These are phyloP conservation scores for Novymonas esmeraldas DNA, from an alignment of 208 protist genomes.

Conservation along the genomic window DNA sequence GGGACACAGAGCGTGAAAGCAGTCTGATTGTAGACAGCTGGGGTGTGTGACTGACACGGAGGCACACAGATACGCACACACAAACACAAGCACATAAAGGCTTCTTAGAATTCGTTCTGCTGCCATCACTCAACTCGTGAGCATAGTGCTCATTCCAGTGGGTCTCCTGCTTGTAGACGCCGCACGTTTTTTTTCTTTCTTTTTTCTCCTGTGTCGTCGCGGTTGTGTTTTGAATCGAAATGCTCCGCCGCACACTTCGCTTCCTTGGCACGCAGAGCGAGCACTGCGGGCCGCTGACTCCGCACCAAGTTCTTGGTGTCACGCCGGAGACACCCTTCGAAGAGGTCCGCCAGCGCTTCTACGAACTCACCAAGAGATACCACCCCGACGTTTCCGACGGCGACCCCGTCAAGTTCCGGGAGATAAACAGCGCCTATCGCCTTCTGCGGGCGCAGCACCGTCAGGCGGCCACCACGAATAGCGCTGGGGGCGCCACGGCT, in stretches of 20 bases:
- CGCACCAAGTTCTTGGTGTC: constrained; percentile 69
- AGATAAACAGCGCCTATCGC: constrained; percentile 77
- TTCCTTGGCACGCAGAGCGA: constrained; percentile 5
- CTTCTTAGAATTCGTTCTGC: no score
- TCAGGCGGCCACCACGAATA: background rate
- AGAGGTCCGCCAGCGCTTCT: constrained; percentile 58
- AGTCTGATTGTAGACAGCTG: no score
- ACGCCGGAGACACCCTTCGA: constrained; percentile 45
- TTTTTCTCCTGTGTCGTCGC: background rate
- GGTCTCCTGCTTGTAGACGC: no score
- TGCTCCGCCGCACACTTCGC: constrained; percentile 29
- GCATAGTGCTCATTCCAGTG: no score
- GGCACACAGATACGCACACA: background rate
- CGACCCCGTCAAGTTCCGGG: constrained; percentile 68
- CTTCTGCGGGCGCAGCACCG: constrained; percentile 51
- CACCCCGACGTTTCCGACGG: constrained; percentile 76
- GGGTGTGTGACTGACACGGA: no score
- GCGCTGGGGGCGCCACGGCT: constrained; percentile 12
- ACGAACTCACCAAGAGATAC: constrained; percentile 65
- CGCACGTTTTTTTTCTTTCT: background rate
- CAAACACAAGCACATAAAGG: background rate
- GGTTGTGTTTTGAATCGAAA: background rate
- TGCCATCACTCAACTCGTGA: no score
- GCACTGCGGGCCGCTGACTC: constrained; percentile 24
- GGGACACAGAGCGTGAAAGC: no score